These are phyloP conservation scores for Coniferiporia weirii DNA, from an alignment of 1,284 basidiomycete genomes.

Conservation along the genomic window DNA sequence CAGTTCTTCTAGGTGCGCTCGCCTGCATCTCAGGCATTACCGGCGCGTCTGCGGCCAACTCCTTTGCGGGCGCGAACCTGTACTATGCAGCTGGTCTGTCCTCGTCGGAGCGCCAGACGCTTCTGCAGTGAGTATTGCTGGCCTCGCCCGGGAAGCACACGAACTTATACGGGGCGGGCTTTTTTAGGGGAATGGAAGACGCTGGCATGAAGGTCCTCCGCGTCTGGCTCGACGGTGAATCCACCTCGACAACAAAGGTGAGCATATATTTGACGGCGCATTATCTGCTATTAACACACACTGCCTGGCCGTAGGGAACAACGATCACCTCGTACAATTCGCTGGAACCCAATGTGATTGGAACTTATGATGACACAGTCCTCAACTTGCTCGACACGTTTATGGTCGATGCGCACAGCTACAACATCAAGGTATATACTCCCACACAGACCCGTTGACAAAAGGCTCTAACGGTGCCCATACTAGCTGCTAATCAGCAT, in stretches of 20 bases:
- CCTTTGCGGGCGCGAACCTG: slow-evolving; percentile 30
- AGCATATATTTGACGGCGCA: neutral
- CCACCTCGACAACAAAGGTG: slow-evolving; percentile 26
- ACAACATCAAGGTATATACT: slow-evolving; percentile 31
- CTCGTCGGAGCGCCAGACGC: slow-evolving; percentile 23
- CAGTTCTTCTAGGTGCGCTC: neutral
- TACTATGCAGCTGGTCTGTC: slow-evolving; percentile 31
- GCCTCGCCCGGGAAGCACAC: too few relatives aligned
- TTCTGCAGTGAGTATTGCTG: slow-evolving; percentile 23
- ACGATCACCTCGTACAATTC: slow-evolving; percentile 27
- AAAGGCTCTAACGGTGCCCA: neutral
- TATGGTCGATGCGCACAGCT: slow-evolving; percentile 32
- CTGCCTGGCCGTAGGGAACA: slow-evolving; percentile 17
- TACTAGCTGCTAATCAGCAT: slow-evolving; percentile 32
- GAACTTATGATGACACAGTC: slow-evolving; percentile 36
- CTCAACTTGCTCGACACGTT: slow-evolving; percentile 35
- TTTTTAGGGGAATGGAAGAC: slow-evolving; percentile 27
- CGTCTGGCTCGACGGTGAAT: slow-evolving; percentile 32
- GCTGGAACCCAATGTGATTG: slow-evolving; percentile 32
- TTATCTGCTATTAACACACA: neutral
- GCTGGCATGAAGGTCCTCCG: slow-evolving; percentile 31
- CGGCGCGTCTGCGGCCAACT: slow-evolving; percentile 23
- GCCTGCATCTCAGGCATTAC: neutral
- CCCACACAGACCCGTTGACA: neutral
- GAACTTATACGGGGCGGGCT: neutral